Evolutionary conservation across 2,329 filamentous ascomycete species (phyloP).

Genomic region (Epichloe sylvatica): DNA sequence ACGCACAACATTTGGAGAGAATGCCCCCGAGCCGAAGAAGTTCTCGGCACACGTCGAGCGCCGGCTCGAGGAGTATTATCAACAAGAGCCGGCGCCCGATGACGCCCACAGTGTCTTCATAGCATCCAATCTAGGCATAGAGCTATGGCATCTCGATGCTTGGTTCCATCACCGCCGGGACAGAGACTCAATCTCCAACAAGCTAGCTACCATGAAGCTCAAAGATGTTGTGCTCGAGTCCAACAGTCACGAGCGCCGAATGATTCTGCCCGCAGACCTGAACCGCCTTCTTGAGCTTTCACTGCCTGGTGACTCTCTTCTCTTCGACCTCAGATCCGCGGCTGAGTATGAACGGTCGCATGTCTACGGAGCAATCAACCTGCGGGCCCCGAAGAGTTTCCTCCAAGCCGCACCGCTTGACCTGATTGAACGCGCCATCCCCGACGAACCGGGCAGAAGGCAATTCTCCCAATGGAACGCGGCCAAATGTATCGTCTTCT

Average conservation of each 20-base stretch:
- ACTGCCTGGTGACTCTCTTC: conserved; percentile 28
- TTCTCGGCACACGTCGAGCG: conserved; percentile 35
- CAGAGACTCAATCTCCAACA: conserved; percentile 30
- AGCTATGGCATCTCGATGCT: conserved; percentile 35
- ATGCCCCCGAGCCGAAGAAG: conserved; percentile 28
- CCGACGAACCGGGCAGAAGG: conserved; percentile 33
- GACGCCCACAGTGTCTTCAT: conserved; percentile 37
- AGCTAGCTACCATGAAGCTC: conserved; percentile 30
- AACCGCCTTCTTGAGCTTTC: conserved; percentile 37
- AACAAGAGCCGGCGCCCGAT: conserved; percentile 31
- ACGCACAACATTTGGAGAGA: conserved; percentile 24
- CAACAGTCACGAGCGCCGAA: conserved; percentile 22
- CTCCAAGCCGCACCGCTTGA: conserved; percentile 33
- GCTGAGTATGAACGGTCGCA: conserved; percentile 36
- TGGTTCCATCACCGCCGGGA: conserved; percentile 43
- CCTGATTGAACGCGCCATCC: conserved; percentile 35
- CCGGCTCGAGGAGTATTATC: conserved; percentile 40
- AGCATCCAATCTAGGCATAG: conserved; percentile 39
- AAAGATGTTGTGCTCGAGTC: conserved; percentile 20
- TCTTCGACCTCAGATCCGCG: conserved; percentile 36
- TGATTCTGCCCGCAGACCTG: conserved; percentile 39
- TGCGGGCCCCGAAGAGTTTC: conserved; percentile 36
- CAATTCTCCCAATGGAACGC: conserved; percentile 33
- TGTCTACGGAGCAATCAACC: conserved; percentile 36
- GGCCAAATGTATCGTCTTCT: conserved; percentile 37